Percentiles rank a stretch among this genome's conserved stretches.
Evolutionary conservation across 1,284 basidiomycete genomes (phyloP).

Genomic region (Cronartium ribicola): DNA sequence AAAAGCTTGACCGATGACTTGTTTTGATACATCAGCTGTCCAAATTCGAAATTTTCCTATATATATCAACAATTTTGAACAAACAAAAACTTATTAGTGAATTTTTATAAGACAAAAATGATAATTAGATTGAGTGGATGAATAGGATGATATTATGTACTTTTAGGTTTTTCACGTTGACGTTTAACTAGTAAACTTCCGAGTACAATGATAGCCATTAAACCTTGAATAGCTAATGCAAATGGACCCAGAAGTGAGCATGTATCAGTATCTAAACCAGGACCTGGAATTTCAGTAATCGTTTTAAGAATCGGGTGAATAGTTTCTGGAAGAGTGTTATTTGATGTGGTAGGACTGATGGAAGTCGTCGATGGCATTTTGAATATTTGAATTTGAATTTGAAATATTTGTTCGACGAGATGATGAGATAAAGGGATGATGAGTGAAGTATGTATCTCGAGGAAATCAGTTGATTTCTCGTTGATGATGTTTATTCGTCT

Average conservation of each 20-base stretch:
- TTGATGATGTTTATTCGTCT: no score
- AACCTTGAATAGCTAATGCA: conserved; percentile 31
- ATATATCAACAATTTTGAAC: neutral
- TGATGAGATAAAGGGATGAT: neutral
- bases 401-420: no score
- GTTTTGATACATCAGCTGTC: conserved; percentile 57
- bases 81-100: neutral
- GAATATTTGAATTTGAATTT: no score
- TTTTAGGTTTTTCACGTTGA: conserved; percentile 37
- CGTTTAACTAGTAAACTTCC: conserved; percentile 31
- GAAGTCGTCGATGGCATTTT: neutral
- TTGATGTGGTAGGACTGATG: neutral
- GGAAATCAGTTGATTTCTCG: no score
- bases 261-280: conserved; percentile 27
- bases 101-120: neutral
- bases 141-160: neutral
- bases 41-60: conserved; percentile 39
- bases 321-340: neutral
- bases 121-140: neutral
- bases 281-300: conserved; percentile 10
- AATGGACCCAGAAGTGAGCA: conserved; percentile 40
- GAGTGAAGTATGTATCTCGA: neutral
- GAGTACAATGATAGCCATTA: conserved; percentile 39
- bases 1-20: conserved; percentile 83
- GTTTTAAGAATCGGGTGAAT: conserved; percentile 1